Conservation (phyloP, 2,329 filamentous ascomycete genomes). For the Aspergillus hiratsukae region DNA sequence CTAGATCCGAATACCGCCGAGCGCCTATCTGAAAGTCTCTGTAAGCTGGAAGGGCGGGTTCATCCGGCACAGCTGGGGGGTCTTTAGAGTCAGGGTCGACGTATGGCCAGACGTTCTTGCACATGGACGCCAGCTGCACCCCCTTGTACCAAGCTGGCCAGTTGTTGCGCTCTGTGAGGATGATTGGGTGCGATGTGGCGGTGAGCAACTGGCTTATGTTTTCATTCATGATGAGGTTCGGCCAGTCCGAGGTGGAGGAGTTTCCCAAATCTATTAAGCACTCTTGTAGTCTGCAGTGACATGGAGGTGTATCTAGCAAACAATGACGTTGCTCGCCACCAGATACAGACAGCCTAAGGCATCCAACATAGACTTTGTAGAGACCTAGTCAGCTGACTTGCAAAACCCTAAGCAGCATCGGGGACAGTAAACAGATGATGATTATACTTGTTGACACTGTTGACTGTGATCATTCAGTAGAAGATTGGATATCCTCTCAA, state of each 20-base stretch:
- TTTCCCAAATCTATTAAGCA: no score
- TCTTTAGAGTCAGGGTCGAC: neutral
- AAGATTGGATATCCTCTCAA: no score
- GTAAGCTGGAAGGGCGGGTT: neutral
- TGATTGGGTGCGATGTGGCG: neutral
- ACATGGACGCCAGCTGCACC: neutral
- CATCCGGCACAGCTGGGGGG: neutral
- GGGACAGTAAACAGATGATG: no score
- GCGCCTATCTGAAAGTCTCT: neutral
- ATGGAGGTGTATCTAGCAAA: neutral
- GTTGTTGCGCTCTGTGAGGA: neutral
- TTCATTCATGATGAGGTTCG: neutral
- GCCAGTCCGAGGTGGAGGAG: no score
- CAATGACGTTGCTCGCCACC: neutral
- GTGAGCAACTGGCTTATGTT: neutral
- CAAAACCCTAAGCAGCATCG: neutral
- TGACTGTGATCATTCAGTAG: no score
- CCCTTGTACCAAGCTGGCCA: neutral
- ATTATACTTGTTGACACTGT: no score
- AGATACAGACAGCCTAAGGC: no score
- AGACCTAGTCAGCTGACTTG: neutral
- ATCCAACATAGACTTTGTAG: no score
- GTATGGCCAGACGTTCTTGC: neutral
- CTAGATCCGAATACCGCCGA: neutral
- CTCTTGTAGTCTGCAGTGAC: neutral